These are phyloP conservation scores for Baorangia bicolor DNA, from an alignment of 768 basidiomycete species.

Conservation along the genomic window DNA sequence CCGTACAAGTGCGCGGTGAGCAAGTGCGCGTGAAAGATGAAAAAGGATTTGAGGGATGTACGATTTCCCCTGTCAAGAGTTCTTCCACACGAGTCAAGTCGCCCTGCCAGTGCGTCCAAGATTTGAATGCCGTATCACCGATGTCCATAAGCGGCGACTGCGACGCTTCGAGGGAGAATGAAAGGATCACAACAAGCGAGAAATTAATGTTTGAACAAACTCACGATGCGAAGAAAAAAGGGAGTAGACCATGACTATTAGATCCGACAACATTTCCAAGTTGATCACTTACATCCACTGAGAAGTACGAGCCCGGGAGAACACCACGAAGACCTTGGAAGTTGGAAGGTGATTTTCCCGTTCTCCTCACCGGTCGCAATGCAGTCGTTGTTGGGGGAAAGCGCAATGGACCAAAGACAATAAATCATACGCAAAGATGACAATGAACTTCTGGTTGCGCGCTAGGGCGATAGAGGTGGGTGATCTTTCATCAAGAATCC, in stretches of 20 bases:
- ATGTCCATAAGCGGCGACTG: constrained; percentile 1
- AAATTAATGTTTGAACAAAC: background rate
- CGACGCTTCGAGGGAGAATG: background rate
- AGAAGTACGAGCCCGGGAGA: background rate
- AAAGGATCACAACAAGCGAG: background rate
- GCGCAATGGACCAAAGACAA: background rate
- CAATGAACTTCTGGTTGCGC: background rate
- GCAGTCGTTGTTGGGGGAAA: background rate
- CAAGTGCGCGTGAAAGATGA: background rate
- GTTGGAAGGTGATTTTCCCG: background rate
- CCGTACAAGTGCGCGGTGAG: background rate
- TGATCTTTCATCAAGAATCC: background rate
- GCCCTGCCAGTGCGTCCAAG: background rate
- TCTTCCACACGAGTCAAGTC: background rate
- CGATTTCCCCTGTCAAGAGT: background rate
- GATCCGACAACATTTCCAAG: background rate
- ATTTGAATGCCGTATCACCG: background rate
- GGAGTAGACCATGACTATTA: background rate
- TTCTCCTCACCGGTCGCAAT: background rate
- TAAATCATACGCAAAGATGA: fast-evolving
- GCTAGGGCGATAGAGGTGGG: background rate
- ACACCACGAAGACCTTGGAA: background rate
- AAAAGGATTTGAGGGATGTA: background rate
- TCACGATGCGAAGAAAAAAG: background rate
- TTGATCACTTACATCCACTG: background rate